phyloP scores from a whole-genome alignment of 225 moss, liverwort and hornwort genomes.

The Pseudoscleropodium purum region DNA sequence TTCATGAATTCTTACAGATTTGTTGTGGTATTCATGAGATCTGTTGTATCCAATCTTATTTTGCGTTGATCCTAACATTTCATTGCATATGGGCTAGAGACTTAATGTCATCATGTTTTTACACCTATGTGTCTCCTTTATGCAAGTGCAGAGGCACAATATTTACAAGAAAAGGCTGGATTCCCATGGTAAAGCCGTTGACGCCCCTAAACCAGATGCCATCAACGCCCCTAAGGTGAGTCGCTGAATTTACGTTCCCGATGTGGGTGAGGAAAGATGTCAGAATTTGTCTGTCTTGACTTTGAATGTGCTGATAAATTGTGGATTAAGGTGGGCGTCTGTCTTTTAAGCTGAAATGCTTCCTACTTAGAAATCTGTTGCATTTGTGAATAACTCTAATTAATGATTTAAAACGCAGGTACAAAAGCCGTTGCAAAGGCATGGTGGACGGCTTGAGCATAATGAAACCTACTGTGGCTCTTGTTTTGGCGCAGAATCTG shows the following conservation, averaged over 20 bases:
- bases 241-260: background rate
- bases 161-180: conserved; percentile 87
- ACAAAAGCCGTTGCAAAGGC: conserved; percentile 92
- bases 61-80: background rate
- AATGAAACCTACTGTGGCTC: conserved; percentile 99
- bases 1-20: background rate
- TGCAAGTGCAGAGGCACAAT: conserved; percentile 71
- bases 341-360: background rate
- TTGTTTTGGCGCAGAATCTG: conserved; percentile 94
- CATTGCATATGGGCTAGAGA: background rate
- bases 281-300: background rate
- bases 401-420: conserved; percentile 28
- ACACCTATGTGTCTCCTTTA: background rate
- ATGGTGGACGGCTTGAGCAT: conserved; percentile 80
- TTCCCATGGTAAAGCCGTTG: conserved; percentile 55
- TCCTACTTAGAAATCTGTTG: background rate
- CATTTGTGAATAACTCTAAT: background rate
- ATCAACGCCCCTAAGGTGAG: conserved; percentile 80
- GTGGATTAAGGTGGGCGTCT: background rate
- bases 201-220: conserved; percentile 67
- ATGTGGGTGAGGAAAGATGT: background rate
- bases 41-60: background rate
- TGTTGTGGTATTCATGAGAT: background rate
- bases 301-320: background rate
- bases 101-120: background rate